Evolutionary conservation across 148 eudicot genomes (phyloP), one percentile per base, ranked within the genome.

Genomic region (Talinum fruticosum): DNA sequence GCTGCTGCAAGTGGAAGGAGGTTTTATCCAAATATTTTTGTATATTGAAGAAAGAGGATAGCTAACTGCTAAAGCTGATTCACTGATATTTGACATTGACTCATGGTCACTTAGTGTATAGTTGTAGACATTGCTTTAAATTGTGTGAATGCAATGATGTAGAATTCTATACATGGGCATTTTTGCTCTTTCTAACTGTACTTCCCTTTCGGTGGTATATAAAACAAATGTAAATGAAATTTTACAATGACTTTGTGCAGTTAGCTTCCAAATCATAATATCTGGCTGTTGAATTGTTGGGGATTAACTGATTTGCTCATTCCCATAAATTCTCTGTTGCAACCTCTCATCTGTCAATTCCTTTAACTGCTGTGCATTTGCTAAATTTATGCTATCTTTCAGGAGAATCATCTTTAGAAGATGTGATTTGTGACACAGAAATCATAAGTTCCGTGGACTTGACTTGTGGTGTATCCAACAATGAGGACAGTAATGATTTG

Each of bases 361-460:
- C 29, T 51, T 68, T 10, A 61, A 65, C 35, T 57, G 77, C 47
- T 72, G 57, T 73, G 62, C 36, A 36, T 51, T 75, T 72, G 74
- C 83, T 82, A 76, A 84, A 53, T 44, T 75, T 53, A 26, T 71
- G 80, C 49, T 81, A 49, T 24, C 38, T 88, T 86, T 86, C 90
- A 93, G 98, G 93, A 79, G 85, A 87, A 66, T 82, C 79, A 65
- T 78, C 69, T 84, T 82, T 78, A 45, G 83, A 64, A 64, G 67
- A 47, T 73, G 71, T 61, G 69, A 82, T 78, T 81, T 68, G 73
- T 83, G 87, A 86, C 74, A 78, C 73, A 61, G 85, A 77, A 68
- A 71, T 47, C 36, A 68, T 69, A 74, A 75, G 77, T 69, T 70
- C 84, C 26, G 21, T 67, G 33, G 78, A 84, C 79, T 57, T 69